Percentiles rank a stretch among this genome's conserved stretches.
Conservation (phyloP, 495 filamentous ascomycete species). For the Parathielavia appendiculata region DNA sequence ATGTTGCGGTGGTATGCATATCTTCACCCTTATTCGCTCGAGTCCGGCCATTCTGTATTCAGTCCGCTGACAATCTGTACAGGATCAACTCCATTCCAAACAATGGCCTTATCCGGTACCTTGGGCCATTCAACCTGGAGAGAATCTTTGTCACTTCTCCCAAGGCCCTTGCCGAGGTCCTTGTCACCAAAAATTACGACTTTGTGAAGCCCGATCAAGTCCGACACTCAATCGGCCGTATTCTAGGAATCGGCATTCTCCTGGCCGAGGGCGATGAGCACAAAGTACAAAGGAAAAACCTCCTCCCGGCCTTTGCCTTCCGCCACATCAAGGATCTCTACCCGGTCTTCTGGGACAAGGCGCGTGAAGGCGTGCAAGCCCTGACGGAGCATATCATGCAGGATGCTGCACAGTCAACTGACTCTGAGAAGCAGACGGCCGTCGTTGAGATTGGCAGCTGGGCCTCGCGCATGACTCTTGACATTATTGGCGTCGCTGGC, state of each 20-base stretch:
- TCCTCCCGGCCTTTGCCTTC: conserved; percentile 81
- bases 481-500: conserved; percentile 80
- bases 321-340: conserved; percentile 84
- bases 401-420: conserved; percentile 29
- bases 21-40: not conserved
- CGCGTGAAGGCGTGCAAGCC: conserved; percentile 40
- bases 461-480: conserved; percentile 70
- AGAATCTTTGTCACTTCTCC: conserved; percentile 61
- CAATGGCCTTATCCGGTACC: conserved; percentile 77
- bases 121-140: conserved; percentile 63
- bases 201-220: conserved; percentile 67
- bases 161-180: conserved; percentile 61
- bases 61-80: not conserved
- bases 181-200: conserved; percentile 67
- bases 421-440: conserved; percentile 36
- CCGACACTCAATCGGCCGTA: conserved; percentile 50
- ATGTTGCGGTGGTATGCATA: conserved; percentile 53
- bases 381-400: conserved; percentile 40
- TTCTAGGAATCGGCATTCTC: conserved; percentile 72
- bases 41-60: not conserved
- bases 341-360: conserved; percentile 75
- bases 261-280: conserved; percentile 85
- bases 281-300: conserved; percentile 69
- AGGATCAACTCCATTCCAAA: conserved; percentile 73
- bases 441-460: conserved; percentile 65